Percentiles rank a stretch among this genome's conserved stretches.
Evolutionary conservation across 2,329 filamentous ascomycete species (phyloP).

Genomic region (Sporothrix globosa): DNA sequence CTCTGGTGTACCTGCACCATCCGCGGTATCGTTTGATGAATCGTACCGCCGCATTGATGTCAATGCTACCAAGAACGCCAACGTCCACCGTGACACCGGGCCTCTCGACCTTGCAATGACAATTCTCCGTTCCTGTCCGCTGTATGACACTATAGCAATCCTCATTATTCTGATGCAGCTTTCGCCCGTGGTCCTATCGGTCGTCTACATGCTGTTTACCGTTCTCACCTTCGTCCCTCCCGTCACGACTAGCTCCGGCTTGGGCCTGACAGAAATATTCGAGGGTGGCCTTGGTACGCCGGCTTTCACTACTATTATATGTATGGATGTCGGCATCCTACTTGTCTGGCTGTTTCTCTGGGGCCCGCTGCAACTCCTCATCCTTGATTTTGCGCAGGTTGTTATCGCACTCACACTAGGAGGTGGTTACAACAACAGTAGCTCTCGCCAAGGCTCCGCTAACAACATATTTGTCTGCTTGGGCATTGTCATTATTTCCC

Average conservation of each 20-base stretch:
- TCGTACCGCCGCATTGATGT: slow-evolving; percentile 70
- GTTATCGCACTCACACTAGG: slow-evolving; percentile 91
- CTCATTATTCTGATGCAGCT: slow-evolving; percentile 94
- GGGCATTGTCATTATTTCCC: slow-evolving; percentile 64
- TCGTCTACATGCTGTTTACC: slow-evolving; percentile 90
- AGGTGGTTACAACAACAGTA: slow-evolving; percentile 61
- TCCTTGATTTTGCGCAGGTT: slow-evolving; percentile 87
- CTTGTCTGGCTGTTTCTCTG: slow-evolving; percentile 86
- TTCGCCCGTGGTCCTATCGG: slow-evolving; percentile 81
- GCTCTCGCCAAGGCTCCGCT: slow-evolving; percentile 67
- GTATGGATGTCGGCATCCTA: slow-evolving; percentile 81
- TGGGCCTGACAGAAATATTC: slow-evolving; percentile 88
- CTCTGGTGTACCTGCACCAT: slow-evolving; percentile 40
- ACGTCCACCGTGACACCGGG: slow-evolving; percentile 70
- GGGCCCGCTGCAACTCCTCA: slow-evolving; percentile 83
- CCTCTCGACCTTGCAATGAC: slow-evolving; percentile 79
- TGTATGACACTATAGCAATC: slow-evolving; percentile 94
- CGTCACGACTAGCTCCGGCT: slow-evolving; percentile 73
- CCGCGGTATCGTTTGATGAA: slow-evolving; percentile 47
- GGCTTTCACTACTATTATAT: slow-evolving; percentile 79
- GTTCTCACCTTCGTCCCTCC: slow-evolving; percentile 90
- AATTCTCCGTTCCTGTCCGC: slow-evolving; percentile 84
- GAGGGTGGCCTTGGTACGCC: slow-evolving; percentile 84
- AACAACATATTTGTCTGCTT: slow-evolving; percentile 74
- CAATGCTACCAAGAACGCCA: slow-evolving; percentile 67